Conservation (phyloP, 169 alveolate species). For the Cryptosporidium ubiquitum region DNA sequence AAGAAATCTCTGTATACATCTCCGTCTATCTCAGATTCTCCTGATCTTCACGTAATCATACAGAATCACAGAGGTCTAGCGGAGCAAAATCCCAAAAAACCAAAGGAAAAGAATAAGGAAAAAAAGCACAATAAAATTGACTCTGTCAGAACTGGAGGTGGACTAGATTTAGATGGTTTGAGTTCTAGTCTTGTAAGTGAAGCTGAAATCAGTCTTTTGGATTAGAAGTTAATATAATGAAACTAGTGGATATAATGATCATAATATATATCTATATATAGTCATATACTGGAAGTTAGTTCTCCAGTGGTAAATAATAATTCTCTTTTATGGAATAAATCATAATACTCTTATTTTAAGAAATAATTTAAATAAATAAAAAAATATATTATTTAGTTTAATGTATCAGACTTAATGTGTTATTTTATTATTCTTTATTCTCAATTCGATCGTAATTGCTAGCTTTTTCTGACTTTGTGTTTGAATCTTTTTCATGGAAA, state of each 20-base stretch:
- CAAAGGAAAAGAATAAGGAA: not conserved
- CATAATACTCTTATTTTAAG: not conserved
- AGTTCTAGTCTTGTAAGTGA: constrained; percentile 56
- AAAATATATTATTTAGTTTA: not conserved
- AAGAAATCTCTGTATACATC: not conserved
- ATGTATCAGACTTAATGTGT: not conserved
- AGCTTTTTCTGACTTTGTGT: not conserved
- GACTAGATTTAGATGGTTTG: constrained; percentile 4
- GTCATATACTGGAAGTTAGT: constrained; percentile 4
- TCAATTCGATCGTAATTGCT: not conserved
- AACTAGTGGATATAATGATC: constrained; percentile 1
- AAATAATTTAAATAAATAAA: not conserved
- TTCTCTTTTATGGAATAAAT: not conserved
- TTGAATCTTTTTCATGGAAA: constrained; percentile 6
- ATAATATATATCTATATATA: not conserved
- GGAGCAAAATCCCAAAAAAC: not conserved
- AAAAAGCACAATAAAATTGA: not conserved
- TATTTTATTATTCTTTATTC: not conserved
- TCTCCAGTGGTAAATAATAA: not conserved
- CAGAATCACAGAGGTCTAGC: not conserved
- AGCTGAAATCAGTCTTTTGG: not conserved
- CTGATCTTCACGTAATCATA: not conserved
- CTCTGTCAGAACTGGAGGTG: not conserved
- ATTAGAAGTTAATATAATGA: not conserved
- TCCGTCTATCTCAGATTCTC: not conserved